Conservation (phyloP, 148 eudicot genomes). For the Vaccinium myrtillus region DNA sequence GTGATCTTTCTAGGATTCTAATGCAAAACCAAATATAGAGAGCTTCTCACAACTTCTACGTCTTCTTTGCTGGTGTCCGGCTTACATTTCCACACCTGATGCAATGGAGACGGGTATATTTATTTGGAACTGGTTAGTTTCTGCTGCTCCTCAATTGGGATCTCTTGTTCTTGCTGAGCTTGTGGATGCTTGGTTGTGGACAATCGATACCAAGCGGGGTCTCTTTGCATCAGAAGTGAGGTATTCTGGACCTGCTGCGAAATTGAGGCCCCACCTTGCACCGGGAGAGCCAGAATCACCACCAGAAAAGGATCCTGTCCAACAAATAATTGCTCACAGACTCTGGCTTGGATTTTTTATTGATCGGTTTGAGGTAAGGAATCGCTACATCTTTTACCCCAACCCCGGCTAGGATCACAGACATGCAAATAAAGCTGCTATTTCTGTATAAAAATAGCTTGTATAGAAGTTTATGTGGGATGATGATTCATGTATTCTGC, state of each 20-base stretch:
- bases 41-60: slow-evolving; percentile 91
- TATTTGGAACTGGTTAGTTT: slow-evolving; percentile 98
- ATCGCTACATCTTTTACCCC: slow-evolving; percentile 13
- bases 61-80: slow-evolving; percentile 99
- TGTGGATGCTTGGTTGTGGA: slow-evolving; percentile 99
- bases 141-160: slow-evolving; percentile 93
- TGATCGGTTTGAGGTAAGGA: slow-evolving; percentile 86
- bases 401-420: neutral
- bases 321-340: slow-evolving; percentile 94
- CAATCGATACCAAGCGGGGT: slow-evolving; percentile 90
- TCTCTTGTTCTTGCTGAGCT: slow-evolving; percentile 94
- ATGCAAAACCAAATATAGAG: slow-evolving; percentile 61
- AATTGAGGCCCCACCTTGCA: slow-evolving; percentile 83
- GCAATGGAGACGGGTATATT: slow-evolving; percentile 96
- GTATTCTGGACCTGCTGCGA: slow-evolving; percentile 84
- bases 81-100: slow-evolving; percentile 83
- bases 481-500: neutral
- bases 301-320: slow-evolving; percentile 86
- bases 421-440: neutral
- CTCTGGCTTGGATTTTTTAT: slow-evolving; percentile 95
- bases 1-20: slow-evolving; percentile 49
- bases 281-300: slow-evolving; percentile 84
- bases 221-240: slow-evolving; percentile 87
- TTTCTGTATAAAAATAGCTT: neutral
- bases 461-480: neutral